phyloP scores from a whole-genome alignment of 768 basidiomycete species.

The Suillus variegatus region DNA sequence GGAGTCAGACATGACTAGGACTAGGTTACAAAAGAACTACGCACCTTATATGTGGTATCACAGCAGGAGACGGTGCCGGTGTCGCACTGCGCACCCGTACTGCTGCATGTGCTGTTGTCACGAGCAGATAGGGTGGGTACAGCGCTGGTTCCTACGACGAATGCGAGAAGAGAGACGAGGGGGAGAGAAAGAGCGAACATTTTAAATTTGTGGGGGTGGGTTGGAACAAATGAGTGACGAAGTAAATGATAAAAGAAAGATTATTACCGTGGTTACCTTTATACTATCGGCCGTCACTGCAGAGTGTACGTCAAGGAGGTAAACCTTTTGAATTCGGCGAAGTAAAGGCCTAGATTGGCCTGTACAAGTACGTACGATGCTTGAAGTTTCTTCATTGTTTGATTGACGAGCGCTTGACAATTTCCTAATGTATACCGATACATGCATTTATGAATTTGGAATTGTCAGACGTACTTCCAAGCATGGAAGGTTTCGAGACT shows the following conservation, averaged over 20 bases:
- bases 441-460: not conserved
- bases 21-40: not conserved
- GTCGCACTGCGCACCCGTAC: slow-evolving; percentile 24
- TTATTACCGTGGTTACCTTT: not conserved
- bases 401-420: too few species aligned
- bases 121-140: slow-evolving; percentile 7
- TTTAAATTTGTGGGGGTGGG: not conserved
- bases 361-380: not conserved
- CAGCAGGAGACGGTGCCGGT: slow-evolving; percentile 34
- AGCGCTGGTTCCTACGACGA: slow-evolving; percentile 1
- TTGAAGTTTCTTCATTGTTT: too few species aligned
- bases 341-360: not conserved
- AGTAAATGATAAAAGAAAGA: not conserved
- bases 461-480: not conserved
- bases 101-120: slow-evolving; percentile 1
- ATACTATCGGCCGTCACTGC: not conserved
- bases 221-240: not conserved
- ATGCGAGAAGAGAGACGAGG: slow-evolving; percentile 8
- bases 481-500: not conserved
- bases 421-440: too few species aligned
- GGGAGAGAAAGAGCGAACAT: not conserved
- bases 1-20: not conserved
- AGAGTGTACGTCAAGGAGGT: not conserved
- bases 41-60: slow-evolving; percentile 24
- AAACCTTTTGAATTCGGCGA: not conserved